phyloP scores from a whole-genome alignment of 768 basidiomycete genomes.

The Panaeolus papilionaceus region DNA sequence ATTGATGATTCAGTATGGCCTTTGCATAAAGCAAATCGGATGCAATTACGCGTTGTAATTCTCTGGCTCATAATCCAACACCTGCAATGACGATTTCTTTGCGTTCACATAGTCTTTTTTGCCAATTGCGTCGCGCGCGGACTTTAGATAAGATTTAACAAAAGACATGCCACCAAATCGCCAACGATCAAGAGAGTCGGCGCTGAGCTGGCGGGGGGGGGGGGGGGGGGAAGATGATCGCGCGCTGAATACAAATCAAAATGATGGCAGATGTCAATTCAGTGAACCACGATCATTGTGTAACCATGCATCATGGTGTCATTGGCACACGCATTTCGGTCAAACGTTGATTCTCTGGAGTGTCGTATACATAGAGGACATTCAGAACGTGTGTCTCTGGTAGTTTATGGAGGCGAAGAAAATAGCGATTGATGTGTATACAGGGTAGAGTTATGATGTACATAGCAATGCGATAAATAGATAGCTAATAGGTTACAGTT shows the following conservation, averaged over 20 bases:
- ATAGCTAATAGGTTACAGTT: conserved; percentile 5
- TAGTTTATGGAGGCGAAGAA: neutral
- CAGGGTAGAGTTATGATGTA: neutral
- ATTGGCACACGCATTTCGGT: neutral
- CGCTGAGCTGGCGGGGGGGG: neutral
- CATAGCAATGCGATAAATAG: conserved; percentile 1
- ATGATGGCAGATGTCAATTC: conserved; percentile 8
- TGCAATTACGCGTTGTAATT: conserved; percentile 87
- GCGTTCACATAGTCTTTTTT: conserved; percentile 80
- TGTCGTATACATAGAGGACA: neutral
- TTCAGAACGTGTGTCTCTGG: no score
- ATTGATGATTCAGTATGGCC: conserved; percentile 11
- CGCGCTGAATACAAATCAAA: neutral
- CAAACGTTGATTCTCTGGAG: neutral
- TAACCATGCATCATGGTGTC: neutral
- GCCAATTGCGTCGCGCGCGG: conserved; percentile 73
- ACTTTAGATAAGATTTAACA: conserved; percentile 78
- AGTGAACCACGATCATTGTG: neutral
- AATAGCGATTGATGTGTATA: neutral
- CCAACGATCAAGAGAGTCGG: conserved; percentile 7
- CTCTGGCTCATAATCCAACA: conserved; percentile 75
- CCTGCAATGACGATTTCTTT: conserved; percentile 66
- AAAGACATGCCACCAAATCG: conserved; percentile 46
- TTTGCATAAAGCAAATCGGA: neutral
- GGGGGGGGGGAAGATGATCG: conserved; percentile 7